These are phyloP conservation scores for Acephala macrosclerotiorum DNA, from an alignment of 2,329 filamentous ascomycete genomes.

Conservation along the genomic window DNA sequence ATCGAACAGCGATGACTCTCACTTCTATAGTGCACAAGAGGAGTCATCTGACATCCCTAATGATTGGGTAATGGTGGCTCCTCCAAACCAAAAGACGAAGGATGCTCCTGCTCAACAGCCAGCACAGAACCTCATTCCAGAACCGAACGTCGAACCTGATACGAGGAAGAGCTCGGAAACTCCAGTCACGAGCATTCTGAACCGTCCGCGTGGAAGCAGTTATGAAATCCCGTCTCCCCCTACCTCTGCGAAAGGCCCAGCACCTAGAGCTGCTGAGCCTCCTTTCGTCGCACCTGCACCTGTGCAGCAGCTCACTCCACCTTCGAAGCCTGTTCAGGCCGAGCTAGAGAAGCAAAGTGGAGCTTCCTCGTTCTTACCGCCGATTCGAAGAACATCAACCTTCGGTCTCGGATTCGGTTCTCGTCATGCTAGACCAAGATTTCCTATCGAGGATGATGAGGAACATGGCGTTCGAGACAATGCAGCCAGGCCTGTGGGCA, in stretches of 20 bases:
- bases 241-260: neutral
- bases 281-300: neutral
- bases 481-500: neutral
- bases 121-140: neutral
- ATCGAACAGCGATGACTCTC: conserved; percentile 34
- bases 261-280: neutral
- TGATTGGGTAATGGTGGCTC: conserved; percentile 40
- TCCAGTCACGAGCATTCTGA: conserved; percentile 27
- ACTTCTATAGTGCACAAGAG: conserved; percentile 37
- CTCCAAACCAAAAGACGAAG: conserved; percentile 18
- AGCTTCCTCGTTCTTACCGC: conserved; percentile 57
- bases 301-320: neutral
- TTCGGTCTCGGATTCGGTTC: conserved; percentile 54
- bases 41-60: conserved; percentile 20
- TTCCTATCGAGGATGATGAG: conserved; percentile 40
- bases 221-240: conserved; percentile 23
- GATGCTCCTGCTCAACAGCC: neutral
- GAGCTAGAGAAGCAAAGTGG: conserved; percentile 22
- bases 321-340: neutral
- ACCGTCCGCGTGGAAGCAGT: conserved; percentile 33
- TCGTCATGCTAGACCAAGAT: conserved; percentile 39
- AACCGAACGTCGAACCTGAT: neutral
- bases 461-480: conserved; percentile 14
- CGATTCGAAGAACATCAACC: conserved; percentile 64
- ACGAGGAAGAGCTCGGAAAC: neutral